Base-by-base conservation (phyloP, 169 alveolate species). In the Eimeria brunetti region DNA sequence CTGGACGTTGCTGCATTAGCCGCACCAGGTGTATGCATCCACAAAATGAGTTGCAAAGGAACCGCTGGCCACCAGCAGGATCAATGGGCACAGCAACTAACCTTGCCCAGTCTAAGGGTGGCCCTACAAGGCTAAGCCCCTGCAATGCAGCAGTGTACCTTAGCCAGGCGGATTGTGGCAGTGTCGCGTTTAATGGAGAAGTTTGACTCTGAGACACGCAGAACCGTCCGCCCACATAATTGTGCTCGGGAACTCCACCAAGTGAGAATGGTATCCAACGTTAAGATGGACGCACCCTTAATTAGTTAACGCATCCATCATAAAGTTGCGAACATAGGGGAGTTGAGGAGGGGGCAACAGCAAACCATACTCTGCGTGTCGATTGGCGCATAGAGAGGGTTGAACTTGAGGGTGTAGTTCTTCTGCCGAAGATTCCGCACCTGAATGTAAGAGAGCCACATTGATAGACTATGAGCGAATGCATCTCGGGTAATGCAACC, bases 181-280 rank as follows among this genome's bases (percentile, higher is more conserved):
- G 92, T 86, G 83, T 86, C 81, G 60, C 92, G 92, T 64, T 86
- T 86, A 12, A 58, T 46, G 46, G 92, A 62, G 73, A 86, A 86
- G 81, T 62, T 86, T 9, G 92, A 86, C 81, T 86, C 92, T 86
- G 62, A 38, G 46, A 46, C 92, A 41, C 64, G 49, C 92, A 27
- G 73, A 86, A 86, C 6, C 1, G 44, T 44, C 83, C 60, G 1
- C 41, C 27, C 88, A 16, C 33, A 44, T 3, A 64, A n/a, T 22
- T 71, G 81, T 71, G n/a, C 53, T 4, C 38, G 38, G 16, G 30
- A 71, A 16, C 53, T 0, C 18, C 51, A 16, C 33, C 53, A 8
- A 30, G 53, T 3, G 9, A 30, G 7, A 33, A 69, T 33, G 7
- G 78, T 22, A 44, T 33, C 53, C 53, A 51, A 71, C 0, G 53